Percentiles rank a stretch among this genome's conserved stretches.
phyloP scores from a whole-genome alignment of 371 early-diverging fungal species.

The Mortierella sp. region DNA sequence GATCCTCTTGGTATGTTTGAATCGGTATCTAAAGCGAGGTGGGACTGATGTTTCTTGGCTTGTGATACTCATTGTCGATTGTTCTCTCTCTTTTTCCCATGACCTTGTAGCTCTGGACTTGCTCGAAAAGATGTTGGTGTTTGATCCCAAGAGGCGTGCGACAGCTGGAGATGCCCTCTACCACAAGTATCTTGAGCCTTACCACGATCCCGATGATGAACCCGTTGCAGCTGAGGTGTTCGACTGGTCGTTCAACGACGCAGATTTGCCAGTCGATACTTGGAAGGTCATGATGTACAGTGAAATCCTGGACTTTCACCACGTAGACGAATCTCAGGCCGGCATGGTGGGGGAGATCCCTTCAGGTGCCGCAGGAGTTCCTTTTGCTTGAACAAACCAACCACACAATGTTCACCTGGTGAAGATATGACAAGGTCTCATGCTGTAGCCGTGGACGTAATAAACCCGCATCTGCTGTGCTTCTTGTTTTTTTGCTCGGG shows the following conservation, averaged over 20 bases:
- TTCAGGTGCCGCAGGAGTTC: slow-evolving; percentile 7
- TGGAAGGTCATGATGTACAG: slow-evolving; percentile 89
- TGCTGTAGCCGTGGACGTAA: too few relatives aligned
- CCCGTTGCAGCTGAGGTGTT: slow-evolving; percentile 83
- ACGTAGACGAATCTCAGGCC: slow-evolving; percentile 52
- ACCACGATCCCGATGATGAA: slow-evolving; percentile 96
- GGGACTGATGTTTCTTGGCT: too few relatives aligned
- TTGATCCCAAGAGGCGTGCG: slow-evolving; percentile 93
- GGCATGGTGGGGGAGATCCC: slow-evolving; percentile 17
- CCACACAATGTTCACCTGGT: neutral
- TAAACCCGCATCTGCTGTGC: too few relatives aligned
- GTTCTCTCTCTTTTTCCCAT: neutral
- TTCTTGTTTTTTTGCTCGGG: too few relatives aligned
- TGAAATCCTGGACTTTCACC: slow-evolving; percentile 76
- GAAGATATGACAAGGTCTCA: too few relatives aligned
- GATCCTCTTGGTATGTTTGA: slow-evolving; percentile 62
- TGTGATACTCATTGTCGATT: slow-evolving; percentile 13
- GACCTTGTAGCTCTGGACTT: slow-evolving; percentile 83
- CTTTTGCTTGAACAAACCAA: slow-evolving; percentile 6
- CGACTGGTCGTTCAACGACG: slow-evolving; percentile 96
- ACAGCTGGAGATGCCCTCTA: slow-evolving; percentile 88
- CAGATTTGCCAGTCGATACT: slow-evolving; percentile 86
- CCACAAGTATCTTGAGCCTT: slow-evolving; percentile 87
- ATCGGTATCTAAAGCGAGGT: too few relatives aligned
- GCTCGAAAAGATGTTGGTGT: slow-evolving; percentile 90